Percentiles rank a stretch among this genome's conserved stretches.
Conservation (phyloP, 768 basidiomycete genomes). For the Termitomyces sp. region DNA sequence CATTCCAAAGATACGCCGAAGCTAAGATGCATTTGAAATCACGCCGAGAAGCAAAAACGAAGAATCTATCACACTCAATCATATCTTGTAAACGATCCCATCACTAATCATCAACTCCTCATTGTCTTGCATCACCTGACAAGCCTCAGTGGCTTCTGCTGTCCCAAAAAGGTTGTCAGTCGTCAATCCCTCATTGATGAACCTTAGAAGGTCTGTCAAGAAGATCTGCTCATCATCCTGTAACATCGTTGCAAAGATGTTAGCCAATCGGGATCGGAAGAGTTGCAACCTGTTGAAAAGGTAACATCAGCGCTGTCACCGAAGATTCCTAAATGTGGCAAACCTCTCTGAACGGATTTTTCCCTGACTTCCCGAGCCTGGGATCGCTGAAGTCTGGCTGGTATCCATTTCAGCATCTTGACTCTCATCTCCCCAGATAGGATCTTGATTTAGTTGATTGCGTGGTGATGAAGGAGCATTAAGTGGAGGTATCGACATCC, state of each 20-base stretch:
- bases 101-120: constrained; percentile 89
- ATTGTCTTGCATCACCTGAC: constrained; percentile 70
- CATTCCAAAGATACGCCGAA: background rate
- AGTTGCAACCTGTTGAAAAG: constrained; percentile 55
- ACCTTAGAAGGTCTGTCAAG: constrained; percentile 63
- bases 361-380: constrained; percentile 36
- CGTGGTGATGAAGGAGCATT: constrained; percentile 19
- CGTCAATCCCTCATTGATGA: constrained; percentile 74
- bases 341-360: constrained; percentile 59
- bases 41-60: background rate
- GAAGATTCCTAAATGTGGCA: constrained; percentile 22
- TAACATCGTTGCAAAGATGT: constrained; percentile 61
- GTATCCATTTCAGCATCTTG: constrained; percentile 64
- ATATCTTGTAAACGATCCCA: constrained; percentile 84
- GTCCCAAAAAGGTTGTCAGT: constrained; percentile 74
- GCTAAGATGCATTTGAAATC: constrained; percentile 7
- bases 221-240: constrained; percentile 78
- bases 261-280: constrained; percentile 78
- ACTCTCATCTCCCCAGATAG: constrained; percentile 65
- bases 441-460: constrained; percentile 42
- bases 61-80: constrained; percentile 13
- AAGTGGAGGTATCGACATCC: constrained; percentile 49
- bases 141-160: constrained; percentile 72
- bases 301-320: constrained; percentile 5
- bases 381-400: constrained; percentile 35